These are phyloP conservation scores for Prunus fruticosa DNA, from an alignment of 306 rosid genomes.

Conservation along the genomic window DNA sequence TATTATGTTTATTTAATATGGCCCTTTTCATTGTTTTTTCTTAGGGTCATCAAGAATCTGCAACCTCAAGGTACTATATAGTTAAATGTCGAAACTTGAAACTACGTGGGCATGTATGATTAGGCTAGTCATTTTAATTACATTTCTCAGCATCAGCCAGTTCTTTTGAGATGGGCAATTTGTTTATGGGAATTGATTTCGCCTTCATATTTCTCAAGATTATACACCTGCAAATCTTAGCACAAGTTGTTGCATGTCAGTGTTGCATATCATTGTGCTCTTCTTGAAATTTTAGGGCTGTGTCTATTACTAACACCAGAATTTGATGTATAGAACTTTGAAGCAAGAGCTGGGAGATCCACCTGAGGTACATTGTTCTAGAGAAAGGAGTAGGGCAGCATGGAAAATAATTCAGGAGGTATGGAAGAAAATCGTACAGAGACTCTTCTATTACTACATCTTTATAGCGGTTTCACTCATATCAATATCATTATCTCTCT, in stretches of 20 bases:
- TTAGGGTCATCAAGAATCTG: conserved; percentile 54
- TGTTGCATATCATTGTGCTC: conserved; percentile 13
- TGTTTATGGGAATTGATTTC: not conserved
- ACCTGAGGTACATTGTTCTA: conserved; percentile 73
- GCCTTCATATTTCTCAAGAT: no score
- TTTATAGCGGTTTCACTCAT: not conserved
- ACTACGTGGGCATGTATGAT: not conserved
- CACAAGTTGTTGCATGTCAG: not conserved
- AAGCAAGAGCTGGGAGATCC: conserved; percentile 42
- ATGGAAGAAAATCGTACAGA: not conserved
- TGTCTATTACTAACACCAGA: not conserved
- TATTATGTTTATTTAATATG: not conserved
- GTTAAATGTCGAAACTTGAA: not conserved
- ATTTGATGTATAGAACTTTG: conserved; percentile 30
- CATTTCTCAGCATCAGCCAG: not conserved
- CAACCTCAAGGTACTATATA: conserved; percentile 51
- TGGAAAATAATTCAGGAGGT: conserved; percentile 77
- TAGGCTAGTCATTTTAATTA: not conserved
- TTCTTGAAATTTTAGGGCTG: not conserved
- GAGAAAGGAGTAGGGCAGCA: conserved; percentile 85
- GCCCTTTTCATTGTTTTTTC: not conserved
- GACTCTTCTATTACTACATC: not conserved
- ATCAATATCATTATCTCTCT: conserved; percentile 9
- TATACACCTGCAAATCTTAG: not conserved
- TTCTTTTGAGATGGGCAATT: not conserved